phyloP scores from a whole-genome alignment of 495 filamentous ascomycete genomes.

The Aspergillus olivimuriae region DNA sequence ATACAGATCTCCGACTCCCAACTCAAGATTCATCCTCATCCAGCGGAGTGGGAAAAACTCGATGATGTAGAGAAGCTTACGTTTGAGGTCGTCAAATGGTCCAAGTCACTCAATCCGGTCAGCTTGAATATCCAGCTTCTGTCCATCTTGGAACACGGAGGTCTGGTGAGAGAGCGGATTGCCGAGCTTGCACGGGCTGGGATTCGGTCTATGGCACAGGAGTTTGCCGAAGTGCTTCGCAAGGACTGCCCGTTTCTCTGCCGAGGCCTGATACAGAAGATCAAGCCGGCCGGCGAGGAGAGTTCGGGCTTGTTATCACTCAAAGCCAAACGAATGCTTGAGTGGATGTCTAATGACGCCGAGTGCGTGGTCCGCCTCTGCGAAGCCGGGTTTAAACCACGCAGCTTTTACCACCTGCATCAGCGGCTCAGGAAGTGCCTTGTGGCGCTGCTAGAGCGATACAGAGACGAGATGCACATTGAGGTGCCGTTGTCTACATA shows the following conservation, averaged over 20 bases:
- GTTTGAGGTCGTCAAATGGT: conserved; percentile 64
- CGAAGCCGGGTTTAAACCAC: conserved; percentile 60
- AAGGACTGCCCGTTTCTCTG: conserved; percentile 29
- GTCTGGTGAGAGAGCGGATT: conserved; percentile 51
- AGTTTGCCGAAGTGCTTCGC: conserved; percentile 54
- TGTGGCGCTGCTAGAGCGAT: conserved; percentile 43
- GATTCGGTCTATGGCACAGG: conserved; percentile 40
- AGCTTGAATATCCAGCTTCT: conserved; percentile 74
- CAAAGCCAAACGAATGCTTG: conserved; percentile 24
- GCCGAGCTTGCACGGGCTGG: conserved; percentile 51
- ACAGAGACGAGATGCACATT: conserved; percentile 63
- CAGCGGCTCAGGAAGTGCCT: conserved; percentile 50
- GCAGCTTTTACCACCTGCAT: conserved; percentile 51
- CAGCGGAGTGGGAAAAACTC: conserved; percentile 30
- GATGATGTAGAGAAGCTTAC: conserved; percentile 51
- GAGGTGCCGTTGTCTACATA: conserved; percentile 68
- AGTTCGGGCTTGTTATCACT: conserved; percentile 11
- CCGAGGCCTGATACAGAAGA: conserved; percentile 33
- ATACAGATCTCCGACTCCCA: conserved; percentile 78
- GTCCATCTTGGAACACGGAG: conserved; percentile 64
- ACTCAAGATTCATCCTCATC: conserved; percentile 65
- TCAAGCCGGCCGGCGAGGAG: conserved; percentile 23
- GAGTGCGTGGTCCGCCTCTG: conserved; percentile 34
- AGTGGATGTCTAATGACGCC: conserved; percentile 28
- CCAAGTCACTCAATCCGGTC: conserved; percentile 55